phyloP scores from a whole-genome alignment of 2,329 filamentous ascomycete genomes.

The Aspergillus latus region DNA sequence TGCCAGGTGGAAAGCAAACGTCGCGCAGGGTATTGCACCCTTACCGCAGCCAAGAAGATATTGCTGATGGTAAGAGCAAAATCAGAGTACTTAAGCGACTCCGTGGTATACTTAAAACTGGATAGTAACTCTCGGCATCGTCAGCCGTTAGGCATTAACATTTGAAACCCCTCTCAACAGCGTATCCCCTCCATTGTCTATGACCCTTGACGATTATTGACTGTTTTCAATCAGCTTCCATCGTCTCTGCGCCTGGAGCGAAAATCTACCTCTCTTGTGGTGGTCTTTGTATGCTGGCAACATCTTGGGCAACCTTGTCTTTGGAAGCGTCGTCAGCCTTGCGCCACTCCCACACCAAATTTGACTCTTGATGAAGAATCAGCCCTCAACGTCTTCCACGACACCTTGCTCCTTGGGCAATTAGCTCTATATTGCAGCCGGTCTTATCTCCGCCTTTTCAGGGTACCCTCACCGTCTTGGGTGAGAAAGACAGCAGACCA shows the following conservation, averaged over 20 bases:
- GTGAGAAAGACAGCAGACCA: conserved; percentile 5
- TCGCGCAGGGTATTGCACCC: not conserved
- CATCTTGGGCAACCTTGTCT: not conserved
- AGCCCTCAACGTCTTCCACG: not conserved
- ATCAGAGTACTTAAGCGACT: not conserved
- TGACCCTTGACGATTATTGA: not conserved
- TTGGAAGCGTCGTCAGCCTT: conserved; percentile 10
- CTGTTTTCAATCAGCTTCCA: not conserved
- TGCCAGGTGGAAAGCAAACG: not conserved
- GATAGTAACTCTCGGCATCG: not conserved
- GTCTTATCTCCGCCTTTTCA: not conserved
- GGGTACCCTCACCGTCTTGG: not conserved
- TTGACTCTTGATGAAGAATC: not conserved
- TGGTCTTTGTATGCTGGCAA: conserved; percentile 6
- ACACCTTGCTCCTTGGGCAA: not conserved
- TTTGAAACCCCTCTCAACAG: not conserved
- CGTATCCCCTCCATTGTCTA: conserved; percentile 14
- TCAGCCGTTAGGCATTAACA: conserved; percentile 12
- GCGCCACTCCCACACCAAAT: conserved; percentile 9
- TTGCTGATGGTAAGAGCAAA: not conserved
- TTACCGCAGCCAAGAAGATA: not conserved
- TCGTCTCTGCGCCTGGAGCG: not conserved
- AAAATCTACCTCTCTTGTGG: not conserved
- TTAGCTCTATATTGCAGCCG: not conserved
- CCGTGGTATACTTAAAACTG: not conserved